Evolutionary conservation across 345 rosid species (phyloP), one percentile per base, ranked within the genome.

Genomic region (Draba incana): DNA sequence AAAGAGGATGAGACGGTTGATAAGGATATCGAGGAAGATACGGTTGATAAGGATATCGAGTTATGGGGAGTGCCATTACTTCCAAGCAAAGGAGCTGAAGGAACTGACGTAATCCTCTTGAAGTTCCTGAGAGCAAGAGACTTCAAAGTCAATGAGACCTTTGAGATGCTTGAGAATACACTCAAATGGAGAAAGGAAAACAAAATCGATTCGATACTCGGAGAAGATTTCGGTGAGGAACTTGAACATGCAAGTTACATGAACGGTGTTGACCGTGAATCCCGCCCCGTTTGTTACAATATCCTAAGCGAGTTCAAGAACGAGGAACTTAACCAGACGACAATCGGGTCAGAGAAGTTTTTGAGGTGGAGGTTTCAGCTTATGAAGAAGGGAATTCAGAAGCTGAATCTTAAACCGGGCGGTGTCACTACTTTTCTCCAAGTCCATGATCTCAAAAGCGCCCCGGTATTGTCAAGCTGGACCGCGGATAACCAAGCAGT

Each of bases 101-200:
- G 83, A 4, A 79, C 92, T 2, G 86, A 88, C 6, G 96, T 88
- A 6, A 80, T 92, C 46, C 84, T 88, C 37, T 62, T 92, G 78
- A 91, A 91, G 79, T 91, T 86, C 81, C 74, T 91, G 81, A 83
- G 97, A 67, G 96, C 96, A 25, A 83, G 96, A 75, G 96, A 91
- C 57, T 91, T 91, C 74, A 91, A 82, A 71, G 96, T 88, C 50
- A 79, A 78, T 8, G 96, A 91, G 10, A 87, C 96, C 3, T 79
- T 86, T 56, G 88, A 91, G 84, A 91, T 91, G 97, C 86, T 91
- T 37, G 82, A 70, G 80, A 88, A 86, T 66, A 85, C 91, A 61
- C 84, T 91, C 10, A 83, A 70, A 46, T 88, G 97, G 96, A 85
- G 96, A 70, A 83, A 84, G 64, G 85, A 85, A 10, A 43, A 74